Evolutionary conservation across 1,284 basidiomycete genomes (phyloP), one percentile per base, ranked within the genome.

Genomic region (Microbotryum intermedium): DNA sequence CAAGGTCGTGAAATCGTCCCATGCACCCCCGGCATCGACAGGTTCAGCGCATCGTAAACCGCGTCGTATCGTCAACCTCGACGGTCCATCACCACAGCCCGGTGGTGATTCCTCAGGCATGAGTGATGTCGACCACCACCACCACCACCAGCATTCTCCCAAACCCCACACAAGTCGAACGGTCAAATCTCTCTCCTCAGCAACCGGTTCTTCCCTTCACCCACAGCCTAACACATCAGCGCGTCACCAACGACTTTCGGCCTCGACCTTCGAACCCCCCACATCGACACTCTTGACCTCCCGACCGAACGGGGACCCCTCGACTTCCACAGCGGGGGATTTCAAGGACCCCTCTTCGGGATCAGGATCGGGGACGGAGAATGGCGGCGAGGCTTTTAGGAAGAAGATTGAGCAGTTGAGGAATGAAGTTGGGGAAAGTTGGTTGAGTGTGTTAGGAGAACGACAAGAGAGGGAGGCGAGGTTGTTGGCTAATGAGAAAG

Each of bases 321-420:
- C 34, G 13, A 11, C 13, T 3, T 39, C 34, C 6, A 11, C 9
- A 11, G 34, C 4, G 18, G 34, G 34, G 4, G 34, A 39, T 16
- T 16, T 39, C 34, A 59, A 65, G 20, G 25, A 20, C 25, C 30
- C 34, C 0, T 21, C 43, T 4, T 23, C 34, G 7, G 50, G 48
- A 7, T 43, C 46, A 16, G 28, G 18, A 28, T 46, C 26, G 13
- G 50, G 28, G 7, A 30, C 20, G 7, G 63, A 51, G 46, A 55
- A 76, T 73, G 48, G 78, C 57, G 85, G 81, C 18, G 87, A 87
- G 59, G 79, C 82, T 49, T 88, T 87, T 72, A 79, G 89, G 50
- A 81, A 82, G 61, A 80, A 80, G 69, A 87, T 92, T 63, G 89
- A 91, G 76, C 84, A 84, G 8, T 71, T 92, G 70, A 83, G 86